A percentile compares a stretch with the other conserved stretches of the same genome.
These are phyloP conservation scores for Trametes coccinea DNA, from an alignment of 768 basidiomycete genomes.

Conservation along the genomic window DNA sequence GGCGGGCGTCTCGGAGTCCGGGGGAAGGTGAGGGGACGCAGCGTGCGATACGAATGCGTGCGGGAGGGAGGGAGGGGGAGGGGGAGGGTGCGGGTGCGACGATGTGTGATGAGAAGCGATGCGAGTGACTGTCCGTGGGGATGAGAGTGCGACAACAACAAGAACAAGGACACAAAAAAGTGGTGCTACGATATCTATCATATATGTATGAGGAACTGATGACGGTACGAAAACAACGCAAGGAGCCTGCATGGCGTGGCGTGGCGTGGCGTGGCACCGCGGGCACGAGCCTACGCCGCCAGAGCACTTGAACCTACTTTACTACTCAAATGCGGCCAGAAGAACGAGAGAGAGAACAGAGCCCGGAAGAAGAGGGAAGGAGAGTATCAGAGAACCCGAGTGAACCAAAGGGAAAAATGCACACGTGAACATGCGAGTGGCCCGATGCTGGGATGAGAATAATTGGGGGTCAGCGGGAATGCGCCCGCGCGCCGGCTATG, in stretches of 20 bases:
- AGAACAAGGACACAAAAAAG: too few species aligned
- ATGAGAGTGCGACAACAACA: neutral
- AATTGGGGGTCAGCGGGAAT: neutral
- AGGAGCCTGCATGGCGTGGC: too few species aligned
- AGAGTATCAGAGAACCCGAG: neutral
- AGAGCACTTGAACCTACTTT: too few species aligned
- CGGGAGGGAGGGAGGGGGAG: neutral
- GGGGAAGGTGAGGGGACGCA: too few species aligned
- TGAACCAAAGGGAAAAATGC: neutral
- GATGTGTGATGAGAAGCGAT: neutral
- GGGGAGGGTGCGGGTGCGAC: neutral
- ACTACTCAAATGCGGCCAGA: too few species aligned
- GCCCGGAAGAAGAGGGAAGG: neutral
- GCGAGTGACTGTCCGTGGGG: neutral
- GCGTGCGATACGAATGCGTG: neutral
- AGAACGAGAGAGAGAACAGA: neutral
- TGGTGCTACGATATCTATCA: constrained; percentile 2
- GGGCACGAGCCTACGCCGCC: too few species aligned
- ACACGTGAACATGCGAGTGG: neutral
- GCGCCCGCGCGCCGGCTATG: neutral
- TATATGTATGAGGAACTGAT: neutral
- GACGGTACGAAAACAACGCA: too few species aligned
- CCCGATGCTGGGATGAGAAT: neutral
- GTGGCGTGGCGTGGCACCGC: too few species aligned
- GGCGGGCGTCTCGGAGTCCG: too few species aligned